phyloP scores from a whole-genome alignment of 495 filamentous ascomycete genomes.

The Xylona heveae region DNA sequence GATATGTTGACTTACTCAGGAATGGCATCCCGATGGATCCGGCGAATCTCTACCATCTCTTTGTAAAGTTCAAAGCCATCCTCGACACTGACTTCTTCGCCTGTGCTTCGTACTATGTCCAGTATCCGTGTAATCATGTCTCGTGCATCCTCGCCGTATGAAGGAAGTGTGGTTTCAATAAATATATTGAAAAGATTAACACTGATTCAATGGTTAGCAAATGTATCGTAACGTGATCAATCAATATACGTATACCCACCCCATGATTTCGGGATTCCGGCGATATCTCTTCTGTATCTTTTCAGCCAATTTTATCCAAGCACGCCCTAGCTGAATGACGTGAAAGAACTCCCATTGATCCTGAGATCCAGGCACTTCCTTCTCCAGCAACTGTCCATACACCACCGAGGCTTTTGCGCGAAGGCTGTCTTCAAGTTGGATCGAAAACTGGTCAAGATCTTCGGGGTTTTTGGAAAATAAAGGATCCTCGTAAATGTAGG shows the following conservation, averaged over 20 bases:
- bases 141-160: constrained; percentile 69
- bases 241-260: constrained; percentile 21
- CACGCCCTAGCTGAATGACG: constrained; percentile 70
- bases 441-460: constrained; percentile 44
- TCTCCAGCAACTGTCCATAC: constrained; percentile 49
- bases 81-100: constrained; percentile 60
- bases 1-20: constrained; percentile 27
- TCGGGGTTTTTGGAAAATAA: constrained; percentile 46
- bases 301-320: constrained; percentile 58
- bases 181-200: constrained; percentile 67
- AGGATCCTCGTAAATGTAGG: constrained; percentile 62
- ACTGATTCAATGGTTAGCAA: constrained; percentile 5
- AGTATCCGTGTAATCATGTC: constrained; percentile 67
- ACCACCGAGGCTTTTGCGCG: constrained; percentile 47
- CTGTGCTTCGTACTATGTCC: constrained; percentile 38
- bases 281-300: constrained; percentile 81
- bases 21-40: constrained; percentile 51
- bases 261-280: constrained; percentile 77
- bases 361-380: constrained; percentile 50
- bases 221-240: constrained; percentile 2
- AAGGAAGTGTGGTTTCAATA: constrained; percentile 64
- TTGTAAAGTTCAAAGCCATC: constrained; percentile 91
- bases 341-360: constrained; percentile 70
- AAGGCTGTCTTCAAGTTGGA: constrained; percentile 50
- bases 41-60: constrained; percentile 62